Conservation (phyloP, 768 basidiomycete genomes). For the Mrakia frigida region DNA sequence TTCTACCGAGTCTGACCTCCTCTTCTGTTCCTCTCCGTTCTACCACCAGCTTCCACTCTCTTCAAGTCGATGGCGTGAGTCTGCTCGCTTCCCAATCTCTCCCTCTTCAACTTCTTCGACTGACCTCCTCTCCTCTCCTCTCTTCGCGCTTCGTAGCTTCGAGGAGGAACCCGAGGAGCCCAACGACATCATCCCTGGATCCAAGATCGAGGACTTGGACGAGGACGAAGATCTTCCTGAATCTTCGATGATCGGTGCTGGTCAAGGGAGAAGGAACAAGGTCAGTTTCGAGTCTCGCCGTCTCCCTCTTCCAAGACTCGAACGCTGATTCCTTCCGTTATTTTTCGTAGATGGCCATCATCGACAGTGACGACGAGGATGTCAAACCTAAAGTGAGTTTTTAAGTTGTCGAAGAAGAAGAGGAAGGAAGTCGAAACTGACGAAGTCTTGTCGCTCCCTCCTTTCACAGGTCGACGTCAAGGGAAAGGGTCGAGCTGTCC, state of each 20-base stretch:
- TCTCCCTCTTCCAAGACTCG: not conserved
- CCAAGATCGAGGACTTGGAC: slow-evolving; percentile 11
- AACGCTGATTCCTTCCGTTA: not conserved
- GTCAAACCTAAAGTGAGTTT: not conserved
- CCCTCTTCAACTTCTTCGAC: not conserved
- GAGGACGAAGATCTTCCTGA: slow-evolving; percentile 12
- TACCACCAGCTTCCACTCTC: not conserved
- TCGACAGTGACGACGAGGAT: not conserved
- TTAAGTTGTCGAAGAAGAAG: too few species aligned
- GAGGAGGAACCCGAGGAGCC: not conserved
- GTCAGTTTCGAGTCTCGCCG: not conserved
- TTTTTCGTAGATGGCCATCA: slow-evolving; percentile 9
- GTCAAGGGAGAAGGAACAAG: slow-evolving; percentile 2
- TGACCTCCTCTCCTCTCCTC: not conserved
- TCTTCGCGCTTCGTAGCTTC: not conserved
- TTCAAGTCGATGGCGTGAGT: slow-evolving; percentile 18
- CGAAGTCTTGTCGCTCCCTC: not conserved
- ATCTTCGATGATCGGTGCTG: not conserved
- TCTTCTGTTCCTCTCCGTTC: not conserved
- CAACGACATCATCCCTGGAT: not conserved
- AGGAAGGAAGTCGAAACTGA: not conserved
- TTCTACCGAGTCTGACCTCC: not conserved
- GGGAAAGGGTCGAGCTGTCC: slow-evolving; percentile 13
- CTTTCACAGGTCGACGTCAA: slow-evolving; percentile 3
- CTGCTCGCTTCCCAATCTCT: not conserved